Conservation (phyloP, 805 yeast genomes). For the Wickerhamiella parazyma region DNA sequence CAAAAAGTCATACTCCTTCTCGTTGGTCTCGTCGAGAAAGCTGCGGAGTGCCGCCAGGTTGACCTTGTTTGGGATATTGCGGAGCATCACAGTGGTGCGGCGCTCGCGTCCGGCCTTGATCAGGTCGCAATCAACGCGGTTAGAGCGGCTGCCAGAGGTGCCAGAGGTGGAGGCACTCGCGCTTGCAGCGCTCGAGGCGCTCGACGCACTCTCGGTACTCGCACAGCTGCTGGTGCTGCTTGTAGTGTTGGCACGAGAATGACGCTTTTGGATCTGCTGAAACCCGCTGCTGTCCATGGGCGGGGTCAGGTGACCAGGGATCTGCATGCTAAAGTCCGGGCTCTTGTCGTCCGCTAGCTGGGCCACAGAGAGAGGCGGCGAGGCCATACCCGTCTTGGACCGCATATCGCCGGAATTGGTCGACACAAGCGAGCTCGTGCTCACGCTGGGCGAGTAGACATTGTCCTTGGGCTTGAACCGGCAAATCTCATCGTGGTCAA, state of each 20-base stretch:
- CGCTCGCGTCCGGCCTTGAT: constrained; percentile 19
- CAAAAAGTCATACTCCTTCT: constrained; percentile 28
- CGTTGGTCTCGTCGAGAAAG: constrained; percentile 34
- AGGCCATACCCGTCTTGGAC: background rate
- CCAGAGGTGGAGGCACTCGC: background rate
- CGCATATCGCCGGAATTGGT: background rate
- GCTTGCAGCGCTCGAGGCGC: background rate
- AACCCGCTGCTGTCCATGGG: constrained; percentile 1
- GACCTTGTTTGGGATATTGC: constrained; percentile 42
- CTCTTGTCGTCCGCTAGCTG: background rate
- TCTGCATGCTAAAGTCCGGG: background rate
- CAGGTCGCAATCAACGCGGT: constrained; percentile 5
- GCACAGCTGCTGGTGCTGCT: background rate
- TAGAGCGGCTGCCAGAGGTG: background rate
- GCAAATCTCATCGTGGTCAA: constrained; percentile 4
- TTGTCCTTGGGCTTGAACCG: background rate
- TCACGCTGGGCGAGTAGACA: background rate
- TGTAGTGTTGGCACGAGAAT: background rate
- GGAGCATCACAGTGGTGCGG: constrained; percentile 38
- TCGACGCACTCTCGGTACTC: background rate
- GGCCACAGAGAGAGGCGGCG: background rate
- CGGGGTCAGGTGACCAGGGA: constrained; percentile 5
- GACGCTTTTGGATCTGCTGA: background rate
- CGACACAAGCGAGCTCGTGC: background rate
- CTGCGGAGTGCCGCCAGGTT: constrained; percentile 34